Evolutionary conservation across 768 basidiomycete genomes (phyloP).

Genomic region (Suillus subluteus): DNA sequence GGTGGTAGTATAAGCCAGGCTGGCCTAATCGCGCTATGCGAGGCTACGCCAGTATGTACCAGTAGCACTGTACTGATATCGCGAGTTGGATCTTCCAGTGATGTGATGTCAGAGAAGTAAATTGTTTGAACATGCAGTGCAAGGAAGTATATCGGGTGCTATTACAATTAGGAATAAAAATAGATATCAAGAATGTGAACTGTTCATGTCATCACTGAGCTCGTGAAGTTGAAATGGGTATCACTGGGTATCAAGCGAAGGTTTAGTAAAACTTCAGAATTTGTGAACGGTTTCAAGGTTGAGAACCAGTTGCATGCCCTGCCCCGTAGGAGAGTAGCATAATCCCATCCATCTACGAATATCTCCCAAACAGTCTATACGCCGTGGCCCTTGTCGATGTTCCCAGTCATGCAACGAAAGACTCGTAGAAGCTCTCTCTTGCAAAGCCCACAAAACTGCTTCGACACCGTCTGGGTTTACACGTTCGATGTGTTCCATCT

Average conservation of each 20-base stretch:
- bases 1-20: too few relatives aligned
- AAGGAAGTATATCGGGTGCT: not conserved
- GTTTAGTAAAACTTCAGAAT: not conserved
- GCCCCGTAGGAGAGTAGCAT: conserved; percentile 2
- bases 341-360: conserved; percentile 6
- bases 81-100: not conserved
- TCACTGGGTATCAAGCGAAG: not conserved
- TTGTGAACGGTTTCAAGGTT: not conserved
- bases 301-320: conserved; percentile 9
- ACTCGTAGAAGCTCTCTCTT: conserved; percentile 41
- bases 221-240: not conserved
- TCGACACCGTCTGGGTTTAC: conserved; percentile 24
- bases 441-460: conserved; percentile 31
- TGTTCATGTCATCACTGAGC: not conserved
- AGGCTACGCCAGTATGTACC: too few relatives aligned
- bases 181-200: not conserved
- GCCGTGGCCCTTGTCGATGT: conserved; percentile 42
- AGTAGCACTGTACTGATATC: not conserved
- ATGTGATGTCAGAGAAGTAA: not conserved
- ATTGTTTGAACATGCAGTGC: not conserved
- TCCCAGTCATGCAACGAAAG: conserved; percentile 44
- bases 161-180: not conserved
- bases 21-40: too few relatives aligned
- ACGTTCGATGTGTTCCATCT: conserved; percentile 28
- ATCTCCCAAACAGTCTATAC: conserved; percentile 56